Base-by-base conservation (phyloP, 768 basidiomycete genomes). In the Mycena rebaudengoi region DNA sequence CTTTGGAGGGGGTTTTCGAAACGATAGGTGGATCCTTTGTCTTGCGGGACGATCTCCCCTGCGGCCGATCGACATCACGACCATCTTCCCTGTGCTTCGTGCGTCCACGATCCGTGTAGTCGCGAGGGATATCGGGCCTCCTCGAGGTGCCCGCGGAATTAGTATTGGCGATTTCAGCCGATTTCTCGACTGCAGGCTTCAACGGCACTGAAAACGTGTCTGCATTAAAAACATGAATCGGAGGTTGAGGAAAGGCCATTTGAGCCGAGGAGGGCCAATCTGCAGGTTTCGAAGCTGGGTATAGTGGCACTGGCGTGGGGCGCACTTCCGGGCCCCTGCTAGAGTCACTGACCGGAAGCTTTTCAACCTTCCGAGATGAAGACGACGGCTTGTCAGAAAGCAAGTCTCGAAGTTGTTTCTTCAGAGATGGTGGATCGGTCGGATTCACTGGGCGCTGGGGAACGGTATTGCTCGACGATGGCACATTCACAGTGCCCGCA, bases 1-100 rank as follows among this genome's bases (percentile, higher is more conserved):
- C 65, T 50, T 62, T 58, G 30, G 65, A 67, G 14, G 65, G 56
- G 4, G 65, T 67, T 30, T 67, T 67, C 56, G 55, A 59, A 13
- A 62, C 62, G 16, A 23, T 46, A 33, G 53, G 40, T 33, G 10
- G 23, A n/a, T 68, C 66, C 46, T 64, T 68, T 50, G 57, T 60
- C 10, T 62, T 29, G 26, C 66, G 66, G 21, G 66, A 64, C 25
- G 53, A 40, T 33, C 44, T 48, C 25, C 46, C 37, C 26, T 49
- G 54, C 4, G 26, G 25, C 6, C 43, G 45, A 28, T 58, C 62
- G 30, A 20, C 53, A 35, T 41, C 37, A 8, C 54, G 48, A 48
- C 16, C 35, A 10, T 60, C 59, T 14, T 64, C 62, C 13, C 21
- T 45, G 39, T 63, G 25, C 33, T 64, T 25, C 52, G 40, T 12